Base-by-base conservation (phyloP, 2,329 filamentous ascomycete species). In the Raffaelea deltoideospora region DNA sequence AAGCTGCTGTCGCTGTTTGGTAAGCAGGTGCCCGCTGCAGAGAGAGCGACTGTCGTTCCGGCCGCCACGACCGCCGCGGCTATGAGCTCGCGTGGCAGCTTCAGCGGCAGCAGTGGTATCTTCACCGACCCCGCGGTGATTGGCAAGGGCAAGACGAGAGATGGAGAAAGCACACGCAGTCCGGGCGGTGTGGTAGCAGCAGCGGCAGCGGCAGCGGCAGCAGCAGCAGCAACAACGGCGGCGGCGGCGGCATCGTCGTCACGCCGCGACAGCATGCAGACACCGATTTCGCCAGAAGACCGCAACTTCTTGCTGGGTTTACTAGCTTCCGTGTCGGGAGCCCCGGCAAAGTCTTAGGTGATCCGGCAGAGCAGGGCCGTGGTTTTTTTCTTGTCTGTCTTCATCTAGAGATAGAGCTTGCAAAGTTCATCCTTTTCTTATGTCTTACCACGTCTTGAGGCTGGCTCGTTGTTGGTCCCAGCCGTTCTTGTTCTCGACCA, bases 241-340 rank as follows among this genome's bases (percentile, higher is more conserved):
- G 22, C 19, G n/a, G 24, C 27, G 15, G 23, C 29, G 15, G 31
- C 50, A 50, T 10, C 45, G 50, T 24, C 61, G 60, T 18, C 59
- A 59, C 26, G 41, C 18, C 37, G 65, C 10, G 62, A 61, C 15
- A 69, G 64, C 42, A 14, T 10, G 3, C 61, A 68, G 48, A 63
- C 64, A 23, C 61, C 69, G 11, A 73, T 76, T 31, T 79, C 77
- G 4, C 71, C 80, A 0, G 78, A 73, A 1, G 77, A 90, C 46
- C 78, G 81, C 50, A 76, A 67, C 14, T 90, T 90, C 48, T 58
- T 92, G 50, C 63, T 90, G 35, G 78, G 72, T 10, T 90, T 85
- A 51, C 58, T 92, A 48, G 72, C 83, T 44, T 63, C 63, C 20
- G 61, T 65, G 3, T 63, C 64, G 10, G 58, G 59, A 11, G n/a